Conservation (phyloP, 192 early-diverging fungal species). For the Coemansia sp. region DNA sequence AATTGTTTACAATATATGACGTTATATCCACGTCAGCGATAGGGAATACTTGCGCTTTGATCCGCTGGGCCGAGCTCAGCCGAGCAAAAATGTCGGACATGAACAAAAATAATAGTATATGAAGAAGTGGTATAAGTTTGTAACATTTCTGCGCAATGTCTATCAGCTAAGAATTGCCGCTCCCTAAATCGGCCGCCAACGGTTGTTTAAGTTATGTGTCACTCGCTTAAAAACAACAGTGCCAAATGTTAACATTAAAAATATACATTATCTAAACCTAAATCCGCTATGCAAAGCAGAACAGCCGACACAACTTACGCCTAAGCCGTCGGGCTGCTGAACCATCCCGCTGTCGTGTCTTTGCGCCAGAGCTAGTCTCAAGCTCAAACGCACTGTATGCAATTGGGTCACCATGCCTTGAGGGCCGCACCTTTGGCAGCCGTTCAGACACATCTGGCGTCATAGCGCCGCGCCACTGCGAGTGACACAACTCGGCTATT, state of each 20-base stretch:
- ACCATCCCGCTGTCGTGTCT: neutral
- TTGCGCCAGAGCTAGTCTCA: conserved; percentile 11
- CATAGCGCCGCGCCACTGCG: conserved; percentile 4
- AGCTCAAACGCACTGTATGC: conserved; percentile 32
- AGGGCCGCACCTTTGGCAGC: conserved; percentile 21
- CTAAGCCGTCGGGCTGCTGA: conserved; percentile 10
- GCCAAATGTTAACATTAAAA: neutral
- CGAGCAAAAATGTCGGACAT: conserved; percentile 13
- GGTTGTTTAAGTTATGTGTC: neutral
- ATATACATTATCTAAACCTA: neutral
- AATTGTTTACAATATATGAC: neutral
- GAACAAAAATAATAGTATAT: neutral
- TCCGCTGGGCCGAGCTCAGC: conserved; percentile 13
- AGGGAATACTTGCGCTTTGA: conserved; percentile 5
- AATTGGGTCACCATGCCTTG: conserved; percentile 52
- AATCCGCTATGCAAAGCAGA: conserved; percentile 19
- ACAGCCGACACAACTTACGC: conserved; percentile 14
- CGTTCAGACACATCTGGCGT: neutral
- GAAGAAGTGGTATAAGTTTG: neutral
- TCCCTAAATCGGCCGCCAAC: neutral
- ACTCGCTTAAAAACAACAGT: neutral
- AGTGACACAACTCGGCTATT: conserved; percentile 26
- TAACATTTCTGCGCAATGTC: neutral
- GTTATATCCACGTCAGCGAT: neutral
- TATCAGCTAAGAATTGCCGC: neutral